These are phyloP conservation scores for Kazachstania martiniae DNA, from an alignment of 805 yeast genomes.

Conservation along the genomic window DNA sequence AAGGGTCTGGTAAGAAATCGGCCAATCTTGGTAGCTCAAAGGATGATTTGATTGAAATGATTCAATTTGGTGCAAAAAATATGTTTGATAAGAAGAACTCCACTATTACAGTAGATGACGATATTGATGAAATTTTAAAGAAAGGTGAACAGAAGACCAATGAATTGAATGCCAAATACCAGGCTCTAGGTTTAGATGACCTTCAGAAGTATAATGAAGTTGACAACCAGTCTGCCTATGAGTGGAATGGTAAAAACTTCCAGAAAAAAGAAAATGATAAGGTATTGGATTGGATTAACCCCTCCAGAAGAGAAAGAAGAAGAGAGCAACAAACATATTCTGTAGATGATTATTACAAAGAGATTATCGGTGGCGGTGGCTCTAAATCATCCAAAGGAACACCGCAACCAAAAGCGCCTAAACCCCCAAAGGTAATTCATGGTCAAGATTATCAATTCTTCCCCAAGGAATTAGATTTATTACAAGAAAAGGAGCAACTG, in stretches of 20 bases:
- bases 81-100: slow-evolving; percentile 51
- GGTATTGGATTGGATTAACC: slow-evolving; percentile 54
- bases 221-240: slow-evolving; percentile 81
- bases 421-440: slow-evolving; percentile 53
- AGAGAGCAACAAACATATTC: slow-evolving; percentile 71
- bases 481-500: slow-evolving; percentile 55
- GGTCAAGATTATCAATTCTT: slow-evolving; percentile 70
- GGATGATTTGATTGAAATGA: slow-evolving; percentile 24
- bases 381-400: slow-evolving; percentile 26
- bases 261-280: slow-evolving; percentile 31
- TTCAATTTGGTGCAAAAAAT: slow-evolving; percentile 88
- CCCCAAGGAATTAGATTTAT: slow-evolving; percentile 39
- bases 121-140: slow-evolving; percentile 72
- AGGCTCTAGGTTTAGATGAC: slow-evolving; percentile 84
- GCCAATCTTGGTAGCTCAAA: slow-evolving; percentile 36
- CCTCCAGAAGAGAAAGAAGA: slow-evolving; percentile 47
- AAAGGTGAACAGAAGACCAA: slow-evolving; percentile 78
- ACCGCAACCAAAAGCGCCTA: slow-evolving; percentile 35
- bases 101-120: slow-evolving; percentile 35
- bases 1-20: slow-evolving; percentile 47
- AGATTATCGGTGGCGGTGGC: slow-evolving; percentile 35
- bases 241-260: slow-evolving; percentile 85
- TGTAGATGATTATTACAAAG: slow-evolving; percentile 66
- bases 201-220: slow-evolving; percentile 68
- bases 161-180: slow-evolving; percentile 68